Evolutionary conservation across 805 yeast species (phyloP), one percentile per base, ranked within the genome.

Genomic region (Hanseniaspora jakobsenii): DNA sequence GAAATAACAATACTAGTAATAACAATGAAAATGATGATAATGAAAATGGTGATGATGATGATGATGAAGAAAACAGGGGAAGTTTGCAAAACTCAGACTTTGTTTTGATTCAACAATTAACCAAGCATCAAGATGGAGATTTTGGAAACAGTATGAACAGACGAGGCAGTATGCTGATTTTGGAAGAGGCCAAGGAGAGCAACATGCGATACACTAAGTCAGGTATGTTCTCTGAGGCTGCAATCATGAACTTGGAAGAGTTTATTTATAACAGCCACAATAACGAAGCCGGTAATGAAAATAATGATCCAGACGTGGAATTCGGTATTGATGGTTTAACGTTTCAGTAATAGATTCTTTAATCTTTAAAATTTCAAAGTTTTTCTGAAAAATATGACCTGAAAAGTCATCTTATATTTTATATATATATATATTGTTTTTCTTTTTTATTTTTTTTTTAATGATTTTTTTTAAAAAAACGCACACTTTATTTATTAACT

Each of bases 141-240:
- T 6, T 17, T 14, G 13, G 13, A 40, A 40, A 39, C 16, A 34
- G 26, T 51, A 47, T 45, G 47, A 51, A 38, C 56, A 59, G 75
- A 53, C 70, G 86, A 57, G 45, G 30, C 2, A 41, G 45, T 24
- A 66, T 82, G 52, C 78, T 79, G 38, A 77, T 83, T 47, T 70
- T 75, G 43, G 80, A 69, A 2, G 91, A 81, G 53, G 87, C 91
- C 3, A 79, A 78, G 7, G 72, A 76, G 8, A 89, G 81, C 56
- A 87, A 87, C 9, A 65, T 76, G 52, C 66, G 89, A 50, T 76
- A 79, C 16, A 82, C 93, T 0, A 80, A 74, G 53, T 73, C 75
- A 50, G 93, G 93, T 4, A 62, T 82, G 46, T 81, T 81, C 58
- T 78, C 81, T 55, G 91, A 81, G 57, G 74, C 73, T 48, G 77